Conservation (phyloP, 225 moss, liverwort and hornwort species). For the Polytrichum commune region DNA sequence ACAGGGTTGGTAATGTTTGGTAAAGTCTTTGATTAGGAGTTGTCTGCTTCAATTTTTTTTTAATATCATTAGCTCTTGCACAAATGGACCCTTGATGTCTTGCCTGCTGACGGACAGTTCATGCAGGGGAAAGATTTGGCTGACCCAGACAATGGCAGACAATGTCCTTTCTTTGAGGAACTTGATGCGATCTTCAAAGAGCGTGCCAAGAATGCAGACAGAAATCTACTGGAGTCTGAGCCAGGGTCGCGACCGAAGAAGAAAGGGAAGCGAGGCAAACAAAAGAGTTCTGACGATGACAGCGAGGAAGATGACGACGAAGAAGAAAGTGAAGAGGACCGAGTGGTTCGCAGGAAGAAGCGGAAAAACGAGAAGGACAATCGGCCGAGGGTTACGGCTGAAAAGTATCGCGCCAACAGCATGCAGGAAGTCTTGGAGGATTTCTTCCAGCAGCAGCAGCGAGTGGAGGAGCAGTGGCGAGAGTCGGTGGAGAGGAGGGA, state of each 20-base stretch:
- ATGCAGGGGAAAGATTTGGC: slow-evolving; percentile 84
- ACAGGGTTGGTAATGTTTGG: background rate
- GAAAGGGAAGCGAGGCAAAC: slow-evolving; percentile 87
- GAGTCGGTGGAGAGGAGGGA: slow-evolving; percentile 90
- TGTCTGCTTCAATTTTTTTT: background rate
- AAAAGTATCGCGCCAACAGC: slow-evolving; percentile 96
- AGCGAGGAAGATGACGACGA: slow-evolving; percentile 94
- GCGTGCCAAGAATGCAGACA: slow-evolving; percentile 93
- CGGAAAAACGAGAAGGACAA: slow-evolving; percentile 94
- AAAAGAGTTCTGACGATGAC: slow-evolving; percentile 88
- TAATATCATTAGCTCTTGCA: background rate
- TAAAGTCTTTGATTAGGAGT: background rate
- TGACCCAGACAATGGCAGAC: slow-evolving; percentile 94
- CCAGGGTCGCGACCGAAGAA: slow-evolving; percentile 92
- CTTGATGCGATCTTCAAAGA: slow-evolving; percentile 96
- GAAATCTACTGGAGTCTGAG: slow-evolving; percentile 76
- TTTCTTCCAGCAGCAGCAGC: slow-evolving; percentile 97
- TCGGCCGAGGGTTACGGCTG: slow-evolving; percentile 87
- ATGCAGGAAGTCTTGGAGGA: slow-evolving; percentile 99
- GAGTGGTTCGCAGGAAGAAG: slow-evolving; percentile 78
- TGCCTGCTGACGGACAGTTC: slow-evolving; percentile 34
- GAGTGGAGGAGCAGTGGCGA: slow-evolving; percentile 90
- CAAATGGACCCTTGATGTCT: slow-evolving; percentile 15
- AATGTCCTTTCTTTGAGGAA: slow-evolving; percentile 95
- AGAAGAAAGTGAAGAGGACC: slow-evolving; percentile 95